Evolutionary conservation across 2,329 filamentous ascomycete genomes (phyloP), one percentile per base, ranked within the genome.

Genomic region (Microcyclospora tardicrescens): DNA sequence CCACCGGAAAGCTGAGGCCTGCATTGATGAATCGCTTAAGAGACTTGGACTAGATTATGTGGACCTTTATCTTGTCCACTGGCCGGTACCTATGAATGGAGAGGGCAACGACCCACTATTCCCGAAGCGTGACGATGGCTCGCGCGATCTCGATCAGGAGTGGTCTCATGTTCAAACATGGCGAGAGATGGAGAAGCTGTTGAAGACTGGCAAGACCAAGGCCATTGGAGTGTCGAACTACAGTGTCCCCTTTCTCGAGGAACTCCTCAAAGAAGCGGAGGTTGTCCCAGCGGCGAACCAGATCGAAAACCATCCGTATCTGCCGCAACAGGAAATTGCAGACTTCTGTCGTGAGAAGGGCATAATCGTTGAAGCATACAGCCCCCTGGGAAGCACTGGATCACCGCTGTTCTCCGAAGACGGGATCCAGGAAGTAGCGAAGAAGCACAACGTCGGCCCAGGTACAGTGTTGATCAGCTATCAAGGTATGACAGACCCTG

Each of bases 51-150:
- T 91, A 35, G 80, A 85, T 47, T 89, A 93, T 58, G 72, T 93
- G 5, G 85, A 93, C 58, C 66, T 93, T 41, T 85, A 75, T 57
- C 69, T 93, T 29, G 73, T 93, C 67, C 84, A 93, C 65, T 91
- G 84, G 38, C 46, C 45, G 8, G 66, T 85, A 34, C 76, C 81
- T 36, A 79, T 87, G 75, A 89, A 87, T 64, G 80, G 81, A 6
- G 72, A 81, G 68, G 75, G 77, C 46, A 81, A 82, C 64, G 68
- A 60, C 42, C 77, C 81, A 51, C 70, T 73, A 44, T 84, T 89
- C 63, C 84, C 84, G 49, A 85, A 78, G 59, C 74, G 75, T 37
- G 65, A 75, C 11, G 79, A 89, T 56, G 84, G 84, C 46, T 72
- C 69, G 34, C 77, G 84, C 46, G 84, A 93, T 59, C 74, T 91